Evolutionary conservation across 2,329 filamentous ascomycete genomes (phyloP).

Genomic region (Penicillium sp.): DNA sequence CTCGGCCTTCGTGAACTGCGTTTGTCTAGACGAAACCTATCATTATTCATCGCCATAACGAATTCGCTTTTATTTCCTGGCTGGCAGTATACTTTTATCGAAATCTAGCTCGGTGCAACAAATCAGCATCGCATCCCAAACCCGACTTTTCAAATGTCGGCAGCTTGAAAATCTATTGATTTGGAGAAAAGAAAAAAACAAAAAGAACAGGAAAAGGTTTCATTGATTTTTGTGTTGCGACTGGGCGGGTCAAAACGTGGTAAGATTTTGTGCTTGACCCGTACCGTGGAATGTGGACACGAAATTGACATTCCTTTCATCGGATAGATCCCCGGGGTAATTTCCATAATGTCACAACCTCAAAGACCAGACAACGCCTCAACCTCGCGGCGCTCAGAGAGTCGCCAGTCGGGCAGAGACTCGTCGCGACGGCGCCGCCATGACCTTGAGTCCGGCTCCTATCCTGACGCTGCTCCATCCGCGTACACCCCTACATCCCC

Average conservation of each 20-base stretch:
- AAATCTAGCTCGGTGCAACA: neutral
- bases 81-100: neutral
- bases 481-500: conserved; percentile 39
- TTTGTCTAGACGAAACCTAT: neutral
- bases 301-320: conserved; percentile 10
- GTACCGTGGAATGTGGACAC: conserved; percentile 14
- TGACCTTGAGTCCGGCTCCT: conserved; percentile 65
- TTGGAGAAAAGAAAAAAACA: neutral
- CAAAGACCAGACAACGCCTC: conserved; percentile 61
- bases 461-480: conserved; percentile 32
- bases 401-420: conserved; percentile 55
- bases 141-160: neutral
- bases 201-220: neutral
- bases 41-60: neutral
- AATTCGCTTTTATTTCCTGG: neutral
- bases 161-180: neutral
- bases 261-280: conserved; percentile 3
- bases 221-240: neutral
- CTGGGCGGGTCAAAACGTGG: conserved; percentile 3
- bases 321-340: conserved; percentile 11
- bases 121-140: neutral
- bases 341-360: conserved; percentile 47
- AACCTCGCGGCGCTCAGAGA: conserved; percentile 54
- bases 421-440: conserved; percentile 64
- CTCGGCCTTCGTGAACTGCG: neutral